Conservation (phyloP, 192 early-diverging fungal species). For the Backusella circina region DNA sequence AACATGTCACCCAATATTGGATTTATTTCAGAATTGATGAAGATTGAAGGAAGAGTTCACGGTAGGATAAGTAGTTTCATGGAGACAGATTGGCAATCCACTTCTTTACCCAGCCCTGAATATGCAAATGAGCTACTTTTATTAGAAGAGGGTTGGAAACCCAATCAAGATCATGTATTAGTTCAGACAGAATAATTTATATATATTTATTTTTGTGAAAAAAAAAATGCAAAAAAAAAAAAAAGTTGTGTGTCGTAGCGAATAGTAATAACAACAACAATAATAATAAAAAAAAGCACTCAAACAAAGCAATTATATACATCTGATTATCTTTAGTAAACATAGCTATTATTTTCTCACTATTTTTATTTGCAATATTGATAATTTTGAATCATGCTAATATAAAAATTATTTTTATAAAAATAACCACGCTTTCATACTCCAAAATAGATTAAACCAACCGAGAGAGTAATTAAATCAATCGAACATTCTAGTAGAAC, state of each 20-base stretch:
- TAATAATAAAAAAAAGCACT: neutral
- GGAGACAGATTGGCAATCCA: constrained; percentile 32
- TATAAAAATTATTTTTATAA: neutral
- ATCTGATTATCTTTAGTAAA: neutral
- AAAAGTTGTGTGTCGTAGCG: neutral
- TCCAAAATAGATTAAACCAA: no score
- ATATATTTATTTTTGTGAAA: neutral
- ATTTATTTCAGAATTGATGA: constrained; percentile 68
- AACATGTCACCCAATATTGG: constrained; percentile 76
- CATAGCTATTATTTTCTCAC: neutral
- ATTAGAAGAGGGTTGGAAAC: constrained; percentile 26
- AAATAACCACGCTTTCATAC: no score
- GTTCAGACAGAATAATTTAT: neutral
- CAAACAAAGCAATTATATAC: neutral
- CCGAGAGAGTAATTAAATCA: neutral
- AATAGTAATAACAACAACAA: neutral
- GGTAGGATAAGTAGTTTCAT: constrained; percentile 39
- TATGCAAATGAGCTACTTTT: constrained; percentile 16
- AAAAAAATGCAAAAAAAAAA: neutral
- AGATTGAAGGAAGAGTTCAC: constrained; percentile 59
- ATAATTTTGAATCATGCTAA: neutral
- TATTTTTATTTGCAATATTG: neutral
- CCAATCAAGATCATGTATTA: neutral
- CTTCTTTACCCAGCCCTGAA: constrained; percentile 25
- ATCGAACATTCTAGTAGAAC: neutral